A percentile compares a stretch with the other conserved stretches of the same genome.
These are phyloP conservation scores for Malus hybrid DNA, from an alignment of 331 rosid genomes.

Conservation along the genomic window DNA sequence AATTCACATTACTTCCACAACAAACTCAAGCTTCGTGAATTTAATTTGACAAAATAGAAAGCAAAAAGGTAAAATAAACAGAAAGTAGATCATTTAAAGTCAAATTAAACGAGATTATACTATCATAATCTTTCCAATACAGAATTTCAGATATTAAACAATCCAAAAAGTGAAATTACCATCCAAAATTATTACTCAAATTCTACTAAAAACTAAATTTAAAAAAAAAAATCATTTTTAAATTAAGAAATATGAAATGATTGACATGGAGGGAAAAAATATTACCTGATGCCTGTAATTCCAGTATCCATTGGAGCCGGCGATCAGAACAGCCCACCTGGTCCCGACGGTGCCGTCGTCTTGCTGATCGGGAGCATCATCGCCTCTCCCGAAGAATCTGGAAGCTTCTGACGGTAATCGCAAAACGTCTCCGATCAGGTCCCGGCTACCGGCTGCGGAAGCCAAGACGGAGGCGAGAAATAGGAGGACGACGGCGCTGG, in stretches of 20 bases:
- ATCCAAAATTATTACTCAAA: background rate
- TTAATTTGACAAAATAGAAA: background rate
- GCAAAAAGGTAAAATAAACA: background rate
- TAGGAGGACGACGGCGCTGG: constrained; percentile 17
- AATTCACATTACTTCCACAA: background rate
- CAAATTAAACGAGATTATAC: background rate
- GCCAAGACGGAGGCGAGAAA: constrained; percentile 10
- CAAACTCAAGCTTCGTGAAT: background rate
- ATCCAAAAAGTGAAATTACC: background rate
- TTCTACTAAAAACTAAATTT: background rate
- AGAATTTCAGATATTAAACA: background rate
- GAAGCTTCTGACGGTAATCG: constrained; percentile 66
- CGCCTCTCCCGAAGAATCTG: constrained; percentile 35
- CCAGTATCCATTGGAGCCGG: constrained; percentile 91
- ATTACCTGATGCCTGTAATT: constrained; percentile 91
- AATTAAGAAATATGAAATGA: background rate
- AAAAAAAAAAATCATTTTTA: too few species aligned
- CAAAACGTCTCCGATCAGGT: constrained; percentile 37
- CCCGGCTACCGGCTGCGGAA: constrained; percentile 35
- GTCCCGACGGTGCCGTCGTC: constrained; percentile 42
- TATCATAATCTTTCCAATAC: background rate
- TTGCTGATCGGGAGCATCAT: constrained; percentile 6
- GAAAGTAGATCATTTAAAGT: background rate
- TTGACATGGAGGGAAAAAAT: background rate
- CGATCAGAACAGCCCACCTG: constrained; percentile 81